Evolutionary conservation across 345 rosid genomes (phyloP), one percentile per base, ranked within the genome.

Genomic region (Lepidium didymum): DNA sequence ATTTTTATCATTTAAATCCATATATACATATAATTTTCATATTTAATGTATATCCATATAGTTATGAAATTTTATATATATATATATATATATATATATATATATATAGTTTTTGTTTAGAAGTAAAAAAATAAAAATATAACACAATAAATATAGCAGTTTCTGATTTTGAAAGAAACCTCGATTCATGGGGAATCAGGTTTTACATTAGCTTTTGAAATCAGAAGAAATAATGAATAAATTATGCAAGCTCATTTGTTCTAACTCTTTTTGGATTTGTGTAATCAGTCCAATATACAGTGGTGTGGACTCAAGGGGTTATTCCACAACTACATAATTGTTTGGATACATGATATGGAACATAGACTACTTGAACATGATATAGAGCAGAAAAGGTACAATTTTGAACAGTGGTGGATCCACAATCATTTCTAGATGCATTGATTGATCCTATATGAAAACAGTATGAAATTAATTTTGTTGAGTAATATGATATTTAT

Each of bases 311-410:
- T 89, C 97, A 85, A 80, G 73, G 81, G 78, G 23, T 80, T 91
- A 77, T 91, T 94, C 64, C 87, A 94, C 12, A 57, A 81, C 75
- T 91, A 91, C 79, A 91, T 94, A 66, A 73, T 85, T 83, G 80
- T 91, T 64, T 94, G 97, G 97, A 83, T 94, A 57, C 89, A 94
- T 80, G 99, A 94, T 70, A 87, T 89, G 91, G 88, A 92, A 71
- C 92, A 84, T 40, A 84, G 83, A 67, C 83, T 94, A 76, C 97
- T 89, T 64, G 99, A 89, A 33, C 85, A 85, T 9, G n/a, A n/a
- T 94, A 97, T 81, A 88, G 81, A 76, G 80, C 88, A 18, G 97
- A 94, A 78, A 94, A 86, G 96, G 99, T 94, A 82, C 25, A 19
- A 75, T 54, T 21, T 13, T 46, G 13, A 37, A 46, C 12, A 29